These are phyloP conservation scores for Lippia alba DNA, from an alignment of 305 asterid species.

Conservation along the genomic window DNA sequence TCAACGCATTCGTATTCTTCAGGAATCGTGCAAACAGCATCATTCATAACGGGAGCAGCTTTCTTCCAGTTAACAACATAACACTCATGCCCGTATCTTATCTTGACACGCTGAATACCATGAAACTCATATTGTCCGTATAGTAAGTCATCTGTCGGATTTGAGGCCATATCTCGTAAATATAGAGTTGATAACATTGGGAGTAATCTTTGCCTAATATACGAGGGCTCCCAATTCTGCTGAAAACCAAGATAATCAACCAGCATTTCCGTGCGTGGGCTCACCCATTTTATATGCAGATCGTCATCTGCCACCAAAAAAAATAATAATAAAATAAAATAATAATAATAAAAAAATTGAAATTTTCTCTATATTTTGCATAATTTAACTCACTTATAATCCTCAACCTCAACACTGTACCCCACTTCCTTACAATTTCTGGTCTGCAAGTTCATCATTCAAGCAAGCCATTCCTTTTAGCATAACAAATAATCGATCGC, in stretches of 20 bases:
- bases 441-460: neutral
- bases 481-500: too few relatives aligned
- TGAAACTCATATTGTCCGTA: slow-evolving; percentile 77
- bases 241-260: slow-evolving; percentile 70
- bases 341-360: neutral
- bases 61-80: slow-evolving; percentile 85
- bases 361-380: neutral
- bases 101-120: slow-evolving; percentile 74
- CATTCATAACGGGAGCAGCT: slow-evolving; percentile 41
- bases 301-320: slow-evolving; percentile 58
- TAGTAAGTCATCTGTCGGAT: slow-evolving; percentile 49
- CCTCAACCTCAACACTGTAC: too few relatives aligned
- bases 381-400: too few relatives aligned
- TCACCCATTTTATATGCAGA: slow-evolving; percentile 56
- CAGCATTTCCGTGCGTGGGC: slow-evolving; percentile 70
- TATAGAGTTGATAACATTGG: slow-evolving; percentile 82
- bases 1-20: slow-evolving; percentile 45
- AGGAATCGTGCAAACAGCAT: slow-evolving; percentile 36
- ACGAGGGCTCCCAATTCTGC: slow-evolving; percentile 92
- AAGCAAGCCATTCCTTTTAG: too few relatives aligned
- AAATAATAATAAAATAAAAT: slow-evolving; percentile 1
- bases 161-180: slow-evolving; percentile 68
- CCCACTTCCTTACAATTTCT: neutral
- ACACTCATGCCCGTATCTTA: slow-evolving; percentile 62
- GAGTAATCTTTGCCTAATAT: slow-evolving; percentile 71